Base-by-base conservation (phyloP, 176 grass and related monocot genomes). In the Aechmea fasciata region DNA sequence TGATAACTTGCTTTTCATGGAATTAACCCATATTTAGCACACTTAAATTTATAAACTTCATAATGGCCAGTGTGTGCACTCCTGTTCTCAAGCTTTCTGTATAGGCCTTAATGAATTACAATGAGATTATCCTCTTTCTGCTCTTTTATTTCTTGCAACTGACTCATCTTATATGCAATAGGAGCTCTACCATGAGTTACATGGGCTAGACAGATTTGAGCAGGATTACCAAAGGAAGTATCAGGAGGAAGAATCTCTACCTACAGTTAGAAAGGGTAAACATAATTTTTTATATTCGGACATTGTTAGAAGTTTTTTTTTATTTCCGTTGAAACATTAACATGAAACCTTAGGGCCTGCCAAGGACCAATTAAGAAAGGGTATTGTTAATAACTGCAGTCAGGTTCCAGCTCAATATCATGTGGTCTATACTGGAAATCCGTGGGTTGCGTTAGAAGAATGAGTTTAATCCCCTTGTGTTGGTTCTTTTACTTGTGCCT, bases 181-280 rank as follows among this genome's bases (percentile, higher is more conserved):
- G 93, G 89, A 97, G 28, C 90, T 97, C 47, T 97, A 97, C 78
- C 93, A 97, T 70, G 93, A 97, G 66, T 57, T 87, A 59, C 93
- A 97, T 19, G 86, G 86, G 6, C 66, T 90, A 74, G 93, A 85
- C 69, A 90, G 89, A 68, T 87, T 92, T 81, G 93, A 97, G 69
- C 89, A 90, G 73, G 89, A 92, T 80, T 92, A 83, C 68, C 41
- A 73, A 80, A 92, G 86, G 24, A 97, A 90, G 63, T 86, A 90
- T 92, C 71, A 87, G 51, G 89, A 97, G 59, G 93, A 97, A 54
- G 87, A 92, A 22, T 77, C 80, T n/a, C 61, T 81, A 57, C 81
- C 84, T 61, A 79, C 86, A 17, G 74, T 84, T 69, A 87, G 89
- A 79, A 69, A 76, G 54, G 93, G 93, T 92, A 87, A 66, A 69